Conservation (phyloP, 2,329 filamentous ascomycete species). For the Meredithiella fracta region DNA sequence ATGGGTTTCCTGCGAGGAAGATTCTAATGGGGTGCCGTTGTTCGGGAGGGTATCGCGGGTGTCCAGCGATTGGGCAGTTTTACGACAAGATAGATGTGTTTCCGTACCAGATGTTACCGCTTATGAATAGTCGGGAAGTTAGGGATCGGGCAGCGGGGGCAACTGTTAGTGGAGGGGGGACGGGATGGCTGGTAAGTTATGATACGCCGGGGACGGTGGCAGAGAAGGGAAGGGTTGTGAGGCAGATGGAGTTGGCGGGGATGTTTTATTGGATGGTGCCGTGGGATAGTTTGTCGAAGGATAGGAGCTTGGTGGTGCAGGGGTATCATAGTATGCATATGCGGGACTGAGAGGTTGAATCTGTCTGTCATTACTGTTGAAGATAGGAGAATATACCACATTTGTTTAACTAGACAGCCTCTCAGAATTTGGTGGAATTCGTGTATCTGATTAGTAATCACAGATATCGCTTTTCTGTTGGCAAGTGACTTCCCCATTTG, state of each 20-base stretch:
- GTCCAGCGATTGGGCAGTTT: background rate
- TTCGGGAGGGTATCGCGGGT: slow-evolving; percentile 1
- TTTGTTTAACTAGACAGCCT: no score
- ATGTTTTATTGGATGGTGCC: slow-evolving; percentile 4
- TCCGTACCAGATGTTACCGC: background rate
- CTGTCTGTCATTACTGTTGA: no score
- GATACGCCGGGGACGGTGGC: background rate
- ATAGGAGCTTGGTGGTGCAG: slow-evolving; percentile 1
- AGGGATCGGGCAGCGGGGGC: background rate
- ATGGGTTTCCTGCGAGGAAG: background rate
- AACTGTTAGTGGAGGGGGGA: background rate
- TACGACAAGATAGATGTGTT: background rate
- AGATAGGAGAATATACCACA: no score
- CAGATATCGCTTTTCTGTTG: no score
- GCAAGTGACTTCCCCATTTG: no score
- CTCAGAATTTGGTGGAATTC: no score
- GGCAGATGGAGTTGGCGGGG: background rate
- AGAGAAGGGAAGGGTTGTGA: background rate
- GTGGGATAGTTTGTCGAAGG: background rate
- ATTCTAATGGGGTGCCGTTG: slow-evolving; percentile 4
- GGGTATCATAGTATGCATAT: background rate
- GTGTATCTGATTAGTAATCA: no score
- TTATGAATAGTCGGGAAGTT: background rate
- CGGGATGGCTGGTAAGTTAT: slow-evolving; percentile 1
- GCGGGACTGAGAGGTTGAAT: background rate